A percentile compares a stretch with the other conserved stretches of the same genome.
phyloP scores from a whole-genome alignment of 108 stramenopile genomes.

The Skeletonema costatum region DNA sequence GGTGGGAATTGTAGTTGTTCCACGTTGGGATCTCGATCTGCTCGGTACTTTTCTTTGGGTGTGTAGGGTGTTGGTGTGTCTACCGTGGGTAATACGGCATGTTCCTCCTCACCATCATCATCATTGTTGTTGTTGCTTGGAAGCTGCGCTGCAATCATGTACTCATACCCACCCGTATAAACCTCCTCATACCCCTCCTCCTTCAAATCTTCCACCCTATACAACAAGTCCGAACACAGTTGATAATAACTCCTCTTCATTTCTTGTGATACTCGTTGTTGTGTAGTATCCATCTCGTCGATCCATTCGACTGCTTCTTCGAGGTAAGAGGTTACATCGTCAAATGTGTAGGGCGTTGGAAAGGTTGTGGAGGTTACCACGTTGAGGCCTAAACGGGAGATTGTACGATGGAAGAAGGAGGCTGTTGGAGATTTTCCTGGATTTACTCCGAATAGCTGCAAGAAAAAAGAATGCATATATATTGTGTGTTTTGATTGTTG shows the following conservation, averaged over 20 bases:
- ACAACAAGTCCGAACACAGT: background rate
- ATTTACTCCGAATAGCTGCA: background rate
- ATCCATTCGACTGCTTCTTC: background rate
- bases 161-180: background rate
- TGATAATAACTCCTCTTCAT: background rate
- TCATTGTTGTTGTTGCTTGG: background rate
- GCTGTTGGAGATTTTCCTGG: background rate
- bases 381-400: background rate
- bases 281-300: background rate
- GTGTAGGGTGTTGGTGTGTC: background rate
- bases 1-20: background rate
- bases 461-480: background rate
- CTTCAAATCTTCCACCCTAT: background rate
- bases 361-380: background rate
- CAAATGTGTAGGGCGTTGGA: background rate
- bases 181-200: background rate
- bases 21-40: background rate
- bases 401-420: background rate
- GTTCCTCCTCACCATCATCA: background rate
- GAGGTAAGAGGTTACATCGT: background rate
- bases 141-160: constrained; percentile 2
- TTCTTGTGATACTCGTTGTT: background rate
- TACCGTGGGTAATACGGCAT: background rate
- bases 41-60: background rate
- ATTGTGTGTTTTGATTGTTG: no score